Conservation (phyloP, 306 rosid genomes). For the Malus orientalis region DNA sequence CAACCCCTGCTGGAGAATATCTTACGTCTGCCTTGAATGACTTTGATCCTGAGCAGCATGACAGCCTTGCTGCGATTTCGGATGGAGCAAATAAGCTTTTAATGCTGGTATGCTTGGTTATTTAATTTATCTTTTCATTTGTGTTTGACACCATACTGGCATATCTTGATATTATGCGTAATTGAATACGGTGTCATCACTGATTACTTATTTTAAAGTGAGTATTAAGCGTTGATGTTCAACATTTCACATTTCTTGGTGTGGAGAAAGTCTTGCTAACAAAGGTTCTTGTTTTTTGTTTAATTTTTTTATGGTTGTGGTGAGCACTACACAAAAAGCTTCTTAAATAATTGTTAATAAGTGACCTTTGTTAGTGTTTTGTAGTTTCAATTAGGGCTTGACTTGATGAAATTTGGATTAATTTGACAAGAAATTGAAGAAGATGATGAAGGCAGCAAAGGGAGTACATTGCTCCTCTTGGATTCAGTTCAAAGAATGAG, state of each 20-base stretch:
- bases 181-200: background rate
- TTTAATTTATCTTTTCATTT: background rate
- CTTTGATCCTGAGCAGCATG: constrained; percentile 89
- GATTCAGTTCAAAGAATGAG: too few relatives aligned
- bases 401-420: too few relatives aligned
- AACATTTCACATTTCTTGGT: background rate
- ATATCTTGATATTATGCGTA: background rate
- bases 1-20: constrained; percentile 98
- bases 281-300: background rate
- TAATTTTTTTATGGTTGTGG: background rate
- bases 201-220: background rate
- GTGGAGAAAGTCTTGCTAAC: background rate
- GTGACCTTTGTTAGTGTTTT: background rate
- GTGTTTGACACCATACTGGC: background rate
- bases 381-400: too few relatives aligned
- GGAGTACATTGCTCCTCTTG: too few relatives aligned
- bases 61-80: constrained; percentile 92
- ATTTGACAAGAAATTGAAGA: too few relatives aligned
- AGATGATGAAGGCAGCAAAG: too few relatives aligned
- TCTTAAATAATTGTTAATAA: background rate
- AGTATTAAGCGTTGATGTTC: background rate
- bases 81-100: constrained; percentile 98
- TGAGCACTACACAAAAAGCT: background rate
- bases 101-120: constrained; percentile 76
- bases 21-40: constrained; percentile 92